Percentiles rank a stretch among this genome's conserved stretches.
These are phyloP conservation scores for Stagonosporopsis vannaccii DNA, from an alignment of 2,329 filamentous ascomycete species.

Conservation along the genomic window DNA sequence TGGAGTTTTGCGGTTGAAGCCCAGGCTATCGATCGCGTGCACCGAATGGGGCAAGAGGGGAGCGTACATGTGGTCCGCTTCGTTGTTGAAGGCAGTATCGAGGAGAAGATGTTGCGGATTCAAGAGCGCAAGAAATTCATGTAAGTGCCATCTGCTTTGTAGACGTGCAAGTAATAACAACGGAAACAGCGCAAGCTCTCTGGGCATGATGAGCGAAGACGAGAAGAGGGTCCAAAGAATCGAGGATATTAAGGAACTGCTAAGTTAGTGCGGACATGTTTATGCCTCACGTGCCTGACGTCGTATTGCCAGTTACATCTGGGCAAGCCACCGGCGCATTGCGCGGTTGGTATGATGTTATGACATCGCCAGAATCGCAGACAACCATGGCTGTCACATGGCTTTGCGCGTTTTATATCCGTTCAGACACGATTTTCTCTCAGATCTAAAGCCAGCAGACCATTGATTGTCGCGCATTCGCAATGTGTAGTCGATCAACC, in stretches of 20 bases:
- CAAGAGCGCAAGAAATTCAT: slow-evolving; percentile 97
- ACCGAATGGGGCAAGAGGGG: slow-evolving; percentile 91
- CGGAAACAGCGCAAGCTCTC: slow-evolving; percentile 76
- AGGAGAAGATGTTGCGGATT: slow-evolving; percentile 91
- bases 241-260: slow-evolving; percentile 90
- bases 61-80: slow-evolving; percentile 89
- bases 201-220: slow-evolving; percentile 94
- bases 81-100: slow-evolving; percentile 88
- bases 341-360: too few relatives aligned
- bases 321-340: too few relatives aligned
- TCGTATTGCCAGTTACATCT: too few relatives aligned
- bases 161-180: slow-evolving; percentile 30
- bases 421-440: too few relatives aligned
- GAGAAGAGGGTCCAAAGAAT: slow-evolving; percentile 90
- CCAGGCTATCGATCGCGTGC: slow-evolving; percentile 96
- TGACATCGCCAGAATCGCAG: too few relatives aligned
- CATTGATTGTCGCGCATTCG: too few relatives aligned
- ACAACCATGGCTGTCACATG: too few relatives aligned
- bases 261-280: slow-evolving; percentile 61
- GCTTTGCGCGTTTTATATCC: too few relatives aligned
- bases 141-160: slow-evolving; percentile 61
- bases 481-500: too few relatives aligned
- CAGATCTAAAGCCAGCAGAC: too few relatives aligned
- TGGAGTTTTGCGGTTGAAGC: slow-evolving; percentile 98
- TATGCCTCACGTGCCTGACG: background rate